Percentiles rank a stretch among this genome's conserved stretches.
phyloP scores from a whole-genome alignment of 306 rosid species.

The Trifolium repens region DNA sequence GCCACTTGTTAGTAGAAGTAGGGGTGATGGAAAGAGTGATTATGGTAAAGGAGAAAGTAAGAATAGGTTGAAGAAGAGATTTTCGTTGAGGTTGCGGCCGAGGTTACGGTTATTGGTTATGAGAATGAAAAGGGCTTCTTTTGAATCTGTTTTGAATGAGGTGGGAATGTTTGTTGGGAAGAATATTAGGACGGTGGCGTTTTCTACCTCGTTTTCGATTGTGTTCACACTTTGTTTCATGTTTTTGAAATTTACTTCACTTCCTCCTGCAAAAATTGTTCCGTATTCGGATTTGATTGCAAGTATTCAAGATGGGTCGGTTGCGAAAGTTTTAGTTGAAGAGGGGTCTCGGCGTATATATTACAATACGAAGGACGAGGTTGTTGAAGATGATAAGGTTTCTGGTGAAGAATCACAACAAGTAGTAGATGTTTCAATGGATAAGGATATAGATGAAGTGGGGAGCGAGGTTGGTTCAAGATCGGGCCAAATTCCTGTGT shows the following conservation, averaged over 20 bases:
- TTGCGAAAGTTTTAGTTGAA: constrained; percentile 73
- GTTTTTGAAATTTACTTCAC: constrained; percentile 69
- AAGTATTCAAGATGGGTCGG: constrained; percentile 69
- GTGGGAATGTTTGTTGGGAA: constrained; percentile 58
- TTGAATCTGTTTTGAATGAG: constrained; percentile 59
- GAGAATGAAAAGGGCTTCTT: constrained; percentile 64
- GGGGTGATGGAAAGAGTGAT: constrained; percentile 49
- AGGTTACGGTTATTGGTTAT: constrained; percentile 68
- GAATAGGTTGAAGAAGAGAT: constrained; percentile 55
- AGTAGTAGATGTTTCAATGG: constrained; percentile 40
- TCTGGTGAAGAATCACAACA: constrained; percentile 49
- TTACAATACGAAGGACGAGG: constrained; percentile 49
- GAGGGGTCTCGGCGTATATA: constrained; percentile 91
- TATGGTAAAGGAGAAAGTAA: constrained; percentile 49
- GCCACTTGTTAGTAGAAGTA: constrained; percentile 58
- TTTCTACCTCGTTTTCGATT: constrained; percentile 62
- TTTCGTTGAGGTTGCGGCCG: constrained; percentile 79
- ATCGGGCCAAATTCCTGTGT: constrained; percentile 43
- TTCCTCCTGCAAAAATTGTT: constrained; percentile 68
- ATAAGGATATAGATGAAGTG: constrained; percentile 41
- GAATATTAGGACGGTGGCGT: constrained; percentile 61
- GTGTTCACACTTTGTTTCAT: constrained; percentile 70
- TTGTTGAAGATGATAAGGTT: constrained; percentile 41
- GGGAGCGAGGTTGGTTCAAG: constrained; percentile 47
- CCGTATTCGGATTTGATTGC: constrained; percentile 82